phyloP scores from a whole-genome alignment of 176 grass and related monocot genomes.

The Triticum aestivum region IWGSC_CS_RefSeq_v2.1 NC_057812.1:211572074-211572573 shows the following conservation, averaged over 20 bases:
- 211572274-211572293: constrained; percentile 47
- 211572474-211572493: constrained; percentile 75
- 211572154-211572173: constrained; percentile 54
- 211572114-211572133: constrained; percentile 27
- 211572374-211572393: constrained; percentile 95
- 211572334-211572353: constrained; percentile 74
- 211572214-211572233: constrained; percentile 78
- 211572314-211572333: constrained; percentile 92
- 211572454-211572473: constrained; percentile 84
- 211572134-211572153: constrained; percentile 43
- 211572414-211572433: constrained; percentile 76
- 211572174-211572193: constrained; percentile 57
- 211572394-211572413: constrained; percentile 76
- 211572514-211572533: constrained; percentile 79
- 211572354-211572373: constrained; percentile 78
- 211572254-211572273: constrained; percentile 67
- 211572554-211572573: constrained; percentile 50
- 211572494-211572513: constrained; percentile 81
- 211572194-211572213: constrained; percentile 49
- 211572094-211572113: constrained; percentile 85
- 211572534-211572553: constrained; percentile 45
- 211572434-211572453: constrained; percentile 87
- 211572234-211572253: constrained; percentile 57
- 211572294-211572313: constrained; percentile 73
- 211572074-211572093: constrained; percentile 70